These are phyloP conservation scores for Davidsoniella virescens DNA, from an alignment of 2,329 filamentous ascomycete species.

Conservation along the genomic window DNA sequence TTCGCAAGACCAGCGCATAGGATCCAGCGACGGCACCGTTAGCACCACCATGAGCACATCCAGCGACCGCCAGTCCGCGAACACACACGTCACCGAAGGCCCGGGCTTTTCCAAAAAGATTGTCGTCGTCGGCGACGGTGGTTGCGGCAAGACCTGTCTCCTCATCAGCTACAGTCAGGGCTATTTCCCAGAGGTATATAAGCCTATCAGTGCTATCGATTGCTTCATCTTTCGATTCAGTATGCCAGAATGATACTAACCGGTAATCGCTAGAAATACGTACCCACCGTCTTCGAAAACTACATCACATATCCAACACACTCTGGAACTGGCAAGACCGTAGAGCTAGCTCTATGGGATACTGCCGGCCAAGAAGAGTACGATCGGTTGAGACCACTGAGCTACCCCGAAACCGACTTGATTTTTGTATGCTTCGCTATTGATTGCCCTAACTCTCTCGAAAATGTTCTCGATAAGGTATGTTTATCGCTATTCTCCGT, in stretches of 20 bases:
- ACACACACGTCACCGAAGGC: conserved; percentile 75
- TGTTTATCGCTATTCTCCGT: conserved; percentile 15
- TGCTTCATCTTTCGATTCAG: not conserved
- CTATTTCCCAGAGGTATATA: conserved; percentile 69
- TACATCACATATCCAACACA: conserved; percentile 97
- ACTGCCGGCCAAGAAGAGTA: conserved; percentile 98
- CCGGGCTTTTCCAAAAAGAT: conserved; percentile 98
- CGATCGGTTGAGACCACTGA: conserved; percentile 84
- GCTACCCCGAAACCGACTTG: conserved; percentile 93
- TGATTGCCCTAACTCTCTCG: conserved; percentile 92
- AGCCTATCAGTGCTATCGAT: not conserved
- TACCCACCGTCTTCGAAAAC: conserved; percentile 97
- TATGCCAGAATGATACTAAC: not conserved
- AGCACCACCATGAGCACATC: conserved; percentile 69
- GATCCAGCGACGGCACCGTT: conserved; percentile 78
- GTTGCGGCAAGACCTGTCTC: conserved; percentile 95
- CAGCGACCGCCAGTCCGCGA: conserved; percentile 59
- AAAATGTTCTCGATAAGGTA: conserved; percentile 99
- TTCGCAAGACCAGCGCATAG: conserved; percentile 33
- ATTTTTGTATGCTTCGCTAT: conserved; percentile 99
- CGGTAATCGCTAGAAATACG: conserved; percentile 68
- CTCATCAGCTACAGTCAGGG: conserved; percentile 98
- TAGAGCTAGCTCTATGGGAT: conserved; percentile 95
- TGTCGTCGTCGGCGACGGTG: conserved; percentile 88
- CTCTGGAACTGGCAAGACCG: conserved; percentile 72